A percentile compares a stretch with the other conserved stretches of the same genome.
Conservation (phyloP, 2,329 filamentous ascomycete genomes). For the Trichoderma hamatum region DNA sequence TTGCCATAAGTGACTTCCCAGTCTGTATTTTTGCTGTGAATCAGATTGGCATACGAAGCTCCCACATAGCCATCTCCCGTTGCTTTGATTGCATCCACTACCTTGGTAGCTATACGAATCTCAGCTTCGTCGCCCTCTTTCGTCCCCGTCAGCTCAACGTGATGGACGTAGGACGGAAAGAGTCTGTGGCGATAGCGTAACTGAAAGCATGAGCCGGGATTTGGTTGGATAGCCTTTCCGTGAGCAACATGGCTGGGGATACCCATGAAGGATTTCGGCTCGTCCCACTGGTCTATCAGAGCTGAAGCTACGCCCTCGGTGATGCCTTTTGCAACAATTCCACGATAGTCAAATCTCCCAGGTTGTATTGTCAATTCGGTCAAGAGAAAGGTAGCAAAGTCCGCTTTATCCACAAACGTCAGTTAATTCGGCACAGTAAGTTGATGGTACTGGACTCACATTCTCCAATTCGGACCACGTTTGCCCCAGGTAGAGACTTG, state of each 20-base stretch:
- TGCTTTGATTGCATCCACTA: background rate
- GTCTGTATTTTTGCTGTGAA: background rate
- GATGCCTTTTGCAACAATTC: background rate
- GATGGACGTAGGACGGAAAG: background rate
- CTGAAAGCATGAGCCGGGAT: background rate
- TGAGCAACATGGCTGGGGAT: background rate
- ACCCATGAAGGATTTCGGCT: background rate
- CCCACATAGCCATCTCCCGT: background rate
- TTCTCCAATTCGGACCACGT: background rate
- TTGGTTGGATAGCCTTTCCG: background rate
- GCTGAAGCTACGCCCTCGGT: background rate
- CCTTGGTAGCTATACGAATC: background rate
- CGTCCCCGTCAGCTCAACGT: background rate
- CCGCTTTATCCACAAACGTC: background rate
- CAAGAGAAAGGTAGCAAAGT: background rate
- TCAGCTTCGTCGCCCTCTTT: background rate
- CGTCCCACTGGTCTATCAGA: background rate
- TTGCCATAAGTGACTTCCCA: conserved; percentile 7
- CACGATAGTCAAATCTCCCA: background rate
- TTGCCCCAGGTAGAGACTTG: background rate
- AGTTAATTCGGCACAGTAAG: background rate
- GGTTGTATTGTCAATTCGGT: background rate
- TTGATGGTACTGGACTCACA: background rate
- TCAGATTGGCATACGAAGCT: conserved; percentile 8
- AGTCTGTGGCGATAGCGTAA: conserved; percentile 13